Evolutionary conservation across 805 yeast species (phyloP), one percentile per base, ranked within the genome.

Genomic region (Yamadazyma paraphyllophila): DNA sequence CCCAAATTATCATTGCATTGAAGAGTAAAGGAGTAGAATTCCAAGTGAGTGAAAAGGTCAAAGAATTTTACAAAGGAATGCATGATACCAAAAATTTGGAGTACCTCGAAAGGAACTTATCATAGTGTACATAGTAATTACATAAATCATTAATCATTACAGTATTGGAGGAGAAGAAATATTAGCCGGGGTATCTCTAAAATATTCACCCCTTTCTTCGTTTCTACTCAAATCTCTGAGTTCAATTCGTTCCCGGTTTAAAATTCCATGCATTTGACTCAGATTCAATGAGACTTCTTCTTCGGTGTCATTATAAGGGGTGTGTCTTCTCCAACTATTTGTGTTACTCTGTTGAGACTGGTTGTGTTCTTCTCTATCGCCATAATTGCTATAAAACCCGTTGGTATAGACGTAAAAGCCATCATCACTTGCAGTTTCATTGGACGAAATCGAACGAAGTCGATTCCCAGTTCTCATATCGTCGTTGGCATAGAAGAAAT

Each of bases 401-500:
- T 70, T 67, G 5, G 77, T 66, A 53, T 66, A 70, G 6, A 71
- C 71, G 49, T 62, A 67, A 34, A 71, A 69, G 10, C 76, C 76
- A 46, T 69, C 75, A 41, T 71, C 77, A 44, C 75, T 69, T 9
- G 56, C 67, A 10, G 63, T 48, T 34, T 68, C 73, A 32, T 43
- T 33, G 20, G 41, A 26, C 7, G 36, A 33, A 17, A 13, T 26
- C 10, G 39, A 40, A 8, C 34, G 38, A 25, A 43, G 39, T 36
- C 61, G 60, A 11, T 57, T 53, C 34, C 61, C 50, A 42, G 56
- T 54, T 46, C 67, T 55, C 71, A 66, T 65, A 41, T 66, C 71
- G 44, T 67, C 69, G 46, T 62, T 63, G 12, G 55, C 60, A 46
- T 62, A 58, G n/a, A 47, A 50, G 33, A 53, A 55, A 14, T 52